Percentiles rank a stretch among this genome's conserved stretches.
Evolutionary conservation across 2,329 filamentous ascomycete species (phyloP).

Genomic region (Sporothrix schenckii): DNA sequence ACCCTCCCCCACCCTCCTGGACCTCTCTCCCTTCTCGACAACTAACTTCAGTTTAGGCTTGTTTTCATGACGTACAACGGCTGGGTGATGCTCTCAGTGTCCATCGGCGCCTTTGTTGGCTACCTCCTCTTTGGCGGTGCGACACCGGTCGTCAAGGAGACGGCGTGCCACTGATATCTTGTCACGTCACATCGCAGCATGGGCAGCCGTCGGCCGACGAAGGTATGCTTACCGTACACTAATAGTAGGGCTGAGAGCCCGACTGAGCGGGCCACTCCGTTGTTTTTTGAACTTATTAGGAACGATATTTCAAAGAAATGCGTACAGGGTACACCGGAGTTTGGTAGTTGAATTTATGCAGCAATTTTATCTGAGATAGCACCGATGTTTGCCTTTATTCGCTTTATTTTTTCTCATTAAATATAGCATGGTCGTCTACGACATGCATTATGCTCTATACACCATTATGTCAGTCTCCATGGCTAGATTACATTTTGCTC

Average conservation of each 20-base stretch:
- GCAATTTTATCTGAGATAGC: not conserved
- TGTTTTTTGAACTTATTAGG: not conserved
- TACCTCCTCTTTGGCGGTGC: conserved; percentile 78
- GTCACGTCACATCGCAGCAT: not conserved
- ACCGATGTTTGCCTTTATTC: conserved; percentile 23
- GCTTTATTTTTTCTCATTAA: conserved; percentile 40
- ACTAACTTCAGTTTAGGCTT: conserved; percentile 68
- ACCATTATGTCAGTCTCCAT: not conserved
- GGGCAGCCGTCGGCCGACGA: not conserved
- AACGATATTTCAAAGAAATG: too few species aligned
- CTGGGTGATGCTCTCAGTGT: conserved; percentile 92
- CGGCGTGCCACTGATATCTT: conserved; percentile 76
- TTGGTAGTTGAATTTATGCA: not conserved
- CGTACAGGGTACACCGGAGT: not conserved
- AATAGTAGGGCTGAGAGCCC: not conserved
- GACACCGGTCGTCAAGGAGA: conserved; percentile 75
- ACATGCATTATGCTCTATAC: not conserved
- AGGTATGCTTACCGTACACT: not conserved
- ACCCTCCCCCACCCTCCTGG: too few species aligned
- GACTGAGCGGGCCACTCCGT: not conserved
- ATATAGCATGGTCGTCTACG: not conserved
- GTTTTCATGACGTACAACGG: conserved; percentile 99
- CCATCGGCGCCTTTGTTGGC: conserved; percentile 83
- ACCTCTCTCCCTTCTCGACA: not conserved
- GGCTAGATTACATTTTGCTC: conserved; percentile 46